Conservation (phyloP, 1,284 basidiomycete genomes). For the Sanghuangporus weigelae region DNA sequence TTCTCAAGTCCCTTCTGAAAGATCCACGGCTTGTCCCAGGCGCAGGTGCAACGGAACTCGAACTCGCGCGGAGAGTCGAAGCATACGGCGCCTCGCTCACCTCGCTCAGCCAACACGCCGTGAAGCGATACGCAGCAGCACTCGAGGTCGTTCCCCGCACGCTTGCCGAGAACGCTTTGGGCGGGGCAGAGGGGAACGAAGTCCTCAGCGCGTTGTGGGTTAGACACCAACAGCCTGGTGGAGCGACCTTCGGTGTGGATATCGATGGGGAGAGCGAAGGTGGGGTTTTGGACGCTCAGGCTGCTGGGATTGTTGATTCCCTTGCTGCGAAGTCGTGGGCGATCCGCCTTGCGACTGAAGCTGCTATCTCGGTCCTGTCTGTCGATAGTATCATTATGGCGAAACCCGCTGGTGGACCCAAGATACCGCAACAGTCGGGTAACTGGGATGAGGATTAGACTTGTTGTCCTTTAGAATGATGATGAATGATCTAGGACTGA, state of each 20-base stretch:
- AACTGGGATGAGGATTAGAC: constrained; percentile 72
- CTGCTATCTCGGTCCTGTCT: constrained; percentile 88
- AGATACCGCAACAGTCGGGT: constrained; percentile 75
- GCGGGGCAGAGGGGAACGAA: constrained; percentile 90
- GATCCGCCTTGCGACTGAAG: constrained; percentile 85
- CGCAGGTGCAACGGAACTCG: constrained; percentile 92
- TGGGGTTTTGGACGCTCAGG: constrained; percentile 61
- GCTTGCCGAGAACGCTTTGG: constrained; percentile 90
- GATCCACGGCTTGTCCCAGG: constrained; percentile 91
- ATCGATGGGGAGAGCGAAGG: constrained; percentile 80
- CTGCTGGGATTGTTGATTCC: constrained; percentile 75
- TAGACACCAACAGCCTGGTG: constrained; percentile 73
- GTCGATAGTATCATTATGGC: constrained; percentile 99
- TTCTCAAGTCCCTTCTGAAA: constrained; percentile 90
- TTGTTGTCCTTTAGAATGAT: too few relatives aligned
- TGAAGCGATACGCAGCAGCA: constrained; percentile 86
- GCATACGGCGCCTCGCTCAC: constrained; percentile 85
- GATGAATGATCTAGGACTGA: not conserved
- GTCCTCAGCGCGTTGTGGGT: constrained; percentile 86
- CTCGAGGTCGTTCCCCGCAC: constrained; percentile 93
- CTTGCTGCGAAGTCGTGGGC: constrained; percentile 90
- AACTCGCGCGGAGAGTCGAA: constrained; percentile 81
- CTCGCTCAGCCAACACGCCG: constrained; percentile 92
- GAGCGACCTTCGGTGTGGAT: constrained; percentile 84
- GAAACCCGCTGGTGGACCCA: constrained; percentile 85